Conservation (phyloP, 2,329 filamentous ascomycete species). For the Colletotrichum salicis region DNA sequence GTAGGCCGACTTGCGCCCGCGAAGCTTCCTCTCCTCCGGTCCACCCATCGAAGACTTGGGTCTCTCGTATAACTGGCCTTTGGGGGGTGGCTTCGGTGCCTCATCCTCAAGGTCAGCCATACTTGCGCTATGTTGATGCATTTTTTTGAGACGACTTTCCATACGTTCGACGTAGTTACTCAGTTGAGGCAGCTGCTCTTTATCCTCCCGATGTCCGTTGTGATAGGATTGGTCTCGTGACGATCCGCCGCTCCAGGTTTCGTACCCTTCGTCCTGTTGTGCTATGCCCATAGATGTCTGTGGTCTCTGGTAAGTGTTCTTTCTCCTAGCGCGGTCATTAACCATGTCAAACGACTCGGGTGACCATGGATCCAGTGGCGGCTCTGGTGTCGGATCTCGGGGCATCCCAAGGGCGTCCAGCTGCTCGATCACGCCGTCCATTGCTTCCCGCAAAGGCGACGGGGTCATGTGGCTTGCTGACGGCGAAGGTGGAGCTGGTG, state of each 20-base stretch:
- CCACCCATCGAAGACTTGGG: slow-evolving; percentile 69
- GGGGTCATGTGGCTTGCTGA: slow-evolving; percentile 78
- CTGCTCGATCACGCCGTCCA: slow-evolving; percentile 98
- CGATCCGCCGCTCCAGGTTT: slow-evolving; percentile 66
- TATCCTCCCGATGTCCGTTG: slow-evolving; percentile 55
- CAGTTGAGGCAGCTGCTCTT: slow-evolving; percentile 73
- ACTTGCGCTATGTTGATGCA: slow-evolving; percentile 71
- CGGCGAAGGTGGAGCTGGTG: slow-evolving; percentile 76
- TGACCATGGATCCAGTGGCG: slow-evolving; percentile 82
- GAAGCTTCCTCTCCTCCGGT: slow-evolving; percentile 58
- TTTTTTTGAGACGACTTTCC: slow-evolving; percentile 81
- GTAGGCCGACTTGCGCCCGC: slow-evolving; percentile 79
- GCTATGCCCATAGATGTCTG: slow-evolving; percentile 80
- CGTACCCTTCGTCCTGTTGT: slow-evolving; percentile 69
- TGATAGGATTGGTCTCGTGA: slow-evolving; percentile 59
- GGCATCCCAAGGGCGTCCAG: slow-evolving; percentile 84
- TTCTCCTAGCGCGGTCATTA: slow-evolving; percentile 51
- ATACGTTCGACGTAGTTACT: slow-evolving; percentile 91
- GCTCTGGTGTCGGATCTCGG: slow-evolving; percentile 64
- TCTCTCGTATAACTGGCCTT: slow-evolving; percentile 61
- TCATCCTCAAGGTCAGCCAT: slow-evolving; percentile 57
- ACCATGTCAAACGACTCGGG: slow-evolving; percentile 82
- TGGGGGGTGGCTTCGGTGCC: slow-evolving; percentile 73
- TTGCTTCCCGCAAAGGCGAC: slow-evolving; percentile 90
- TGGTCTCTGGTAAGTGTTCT: slow-evolving; percentile 59